phyloP scores from a whole-genome alignment of 2,329 filamentous ascomycete genomes.

The Colletotrichum echinochloae region DNA sequence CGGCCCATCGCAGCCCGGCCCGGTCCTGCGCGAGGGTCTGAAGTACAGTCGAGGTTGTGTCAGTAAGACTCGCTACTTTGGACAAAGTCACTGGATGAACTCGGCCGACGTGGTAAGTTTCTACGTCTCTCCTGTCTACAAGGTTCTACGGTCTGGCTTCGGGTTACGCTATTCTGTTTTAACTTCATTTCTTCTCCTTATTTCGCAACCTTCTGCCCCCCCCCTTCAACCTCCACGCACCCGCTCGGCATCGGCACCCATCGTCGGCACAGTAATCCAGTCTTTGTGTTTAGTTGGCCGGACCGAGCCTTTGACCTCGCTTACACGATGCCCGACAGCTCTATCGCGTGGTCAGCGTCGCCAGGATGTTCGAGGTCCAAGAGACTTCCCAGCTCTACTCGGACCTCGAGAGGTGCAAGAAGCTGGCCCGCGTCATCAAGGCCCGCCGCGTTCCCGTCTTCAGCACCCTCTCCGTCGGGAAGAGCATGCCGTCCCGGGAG shows the following conservation, averaged over 20 bases:
- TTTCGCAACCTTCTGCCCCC: constrained; percentile 23
- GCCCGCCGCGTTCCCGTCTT: constrained; percentile 52
- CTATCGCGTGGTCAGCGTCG: constrained; percentile 43
- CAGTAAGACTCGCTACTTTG: constrained; percentile 59
- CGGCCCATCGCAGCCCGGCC: neutral
- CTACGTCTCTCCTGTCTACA: constrained; percentile 1
- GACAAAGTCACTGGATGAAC: constrained; percentile 65
- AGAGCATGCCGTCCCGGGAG: constrained; percentile 52
- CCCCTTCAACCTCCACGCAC: neutral
- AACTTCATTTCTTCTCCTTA: neutral
- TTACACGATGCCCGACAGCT: constrained; percentile 42
- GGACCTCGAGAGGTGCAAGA: constrained; percentile 55
- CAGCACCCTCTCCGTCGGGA: constrained; percentile 51
- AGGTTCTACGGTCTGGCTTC: neutral
- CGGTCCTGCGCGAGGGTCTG: constrained; percentile 13
- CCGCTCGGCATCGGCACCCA: constrained; percentile 13
- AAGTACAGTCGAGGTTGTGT: constrained; percentile 48
- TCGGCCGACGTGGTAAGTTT: constrained; percentile 54
- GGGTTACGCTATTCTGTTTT: too few species aligned
- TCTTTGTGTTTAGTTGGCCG: rapidly evolving
- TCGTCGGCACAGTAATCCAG: neutral
- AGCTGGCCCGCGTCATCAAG: constrained; percentile 57
- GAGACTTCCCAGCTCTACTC: constrained; percentile 48
- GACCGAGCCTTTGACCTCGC: neutral
- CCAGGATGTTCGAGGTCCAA: constrained; percentile 43